Conservation (phyloP, 495 filamentous ascomycete genomes). For the Penicillium lagena region DNA sequence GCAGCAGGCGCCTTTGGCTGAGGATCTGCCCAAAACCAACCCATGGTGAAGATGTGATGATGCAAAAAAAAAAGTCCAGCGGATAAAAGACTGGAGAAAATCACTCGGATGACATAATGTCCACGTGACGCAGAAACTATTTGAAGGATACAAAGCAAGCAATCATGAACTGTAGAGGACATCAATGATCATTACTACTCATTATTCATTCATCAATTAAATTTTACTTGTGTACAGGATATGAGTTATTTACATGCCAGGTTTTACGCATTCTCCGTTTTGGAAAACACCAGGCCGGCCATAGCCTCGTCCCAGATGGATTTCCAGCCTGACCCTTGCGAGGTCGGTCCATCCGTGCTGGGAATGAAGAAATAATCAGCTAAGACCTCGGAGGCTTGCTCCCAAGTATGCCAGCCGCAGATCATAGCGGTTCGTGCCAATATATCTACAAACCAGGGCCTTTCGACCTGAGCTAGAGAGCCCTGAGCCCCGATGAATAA, state of each 20-base stretch:
- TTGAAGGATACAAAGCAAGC: not conserved
- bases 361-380: conserved; percentile 20
- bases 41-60: conserved; percentile 50
- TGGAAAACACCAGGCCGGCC: conserved; percentile 14
- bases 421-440: conserved; percentile 19
- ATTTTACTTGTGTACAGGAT: no score
- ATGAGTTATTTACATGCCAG: no score
- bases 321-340: conserved; percentile 9
- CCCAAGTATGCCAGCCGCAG: conserved; percentile 24
- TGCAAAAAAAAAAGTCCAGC: conserved; percentile 2
- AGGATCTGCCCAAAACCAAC: conserved; percentile 96
- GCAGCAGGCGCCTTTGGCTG: conserved; percentile 34
- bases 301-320: conserved; percentile 25
- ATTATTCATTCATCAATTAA: no score
- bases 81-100: conserved; percentile 17
- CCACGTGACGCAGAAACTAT: not conserved
- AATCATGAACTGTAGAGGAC: no score
- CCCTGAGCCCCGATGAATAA: conserved; percentile 29
- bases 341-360: conserved; percentile 2
- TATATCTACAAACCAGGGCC: conserved; percentile 24
- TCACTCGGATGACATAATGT: conserved; percentile 7
- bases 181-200: no score
- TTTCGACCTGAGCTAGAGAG: conserved; percentile 17
- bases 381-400: conserved; percentile 18
- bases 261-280: conserved; percentile 1